Base-by-base conservation (phyloP, 305 asterid species). In the Caryopteris hybrid region DNA sequence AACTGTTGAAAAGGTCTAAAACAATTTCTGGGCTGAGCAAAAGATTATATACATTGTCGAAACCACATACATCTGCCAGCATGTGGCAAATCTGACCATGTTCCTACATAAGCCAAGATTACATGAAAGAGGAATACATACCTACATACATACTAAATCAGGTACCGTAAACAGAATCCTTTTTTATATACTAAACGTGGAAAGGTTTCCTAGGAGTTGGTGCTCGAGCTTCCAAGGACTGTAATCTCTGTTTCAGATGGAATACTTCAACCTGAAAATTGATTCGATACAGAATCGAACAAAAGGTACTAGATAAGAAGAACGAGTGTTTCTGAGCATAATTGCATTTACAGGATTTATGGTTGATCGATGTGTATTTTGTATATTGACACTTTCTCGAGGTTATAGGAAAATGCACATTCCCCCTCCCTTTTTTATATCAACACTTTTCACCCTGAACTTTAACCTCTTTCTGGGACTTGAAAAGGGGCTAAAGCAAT, bases 141-240 rank as follows among this genome's bases (percentile, higher is more conserved):
- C 25, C 23, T 51, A 61, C 62, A 52, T 29, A 47, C 67, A 53
- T 48, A 51, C 74, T 39, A 47, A 59, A 58, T 17, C 13, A 36
- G 64, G 54, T 41, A n/a, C n/a, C n/a, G n/a, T n/a, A 52, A 62
- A 31, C 11, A 6, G 36, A 47, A 69, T 27, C 22, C 17, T 25
- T 11, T 58, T 36, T 2, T 69, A 48, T 42, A 39, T 31, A 33
- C 82, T 87, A 87, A 70, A 81, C 85, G 5, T 86, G 96, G 79
- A 74, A 90, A 11, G 95, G 98, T 68, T 92, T 94, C 79, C 98
- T 80, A 3, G 99, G 99, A 1, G 97, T 90, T 7, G 97, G 97
- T 3, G 95, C 87, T 63, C 99, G 85, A 53, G 86, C 77, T 69
- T 91, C 99, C 80, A 94, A 70, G 12, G 97, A 83, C 69, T 94